phyloP scores from a whole-genome alignment of 2,329 filamentous ascomycete genomes.

The Pseudocercospora fijiensis region DNA sequence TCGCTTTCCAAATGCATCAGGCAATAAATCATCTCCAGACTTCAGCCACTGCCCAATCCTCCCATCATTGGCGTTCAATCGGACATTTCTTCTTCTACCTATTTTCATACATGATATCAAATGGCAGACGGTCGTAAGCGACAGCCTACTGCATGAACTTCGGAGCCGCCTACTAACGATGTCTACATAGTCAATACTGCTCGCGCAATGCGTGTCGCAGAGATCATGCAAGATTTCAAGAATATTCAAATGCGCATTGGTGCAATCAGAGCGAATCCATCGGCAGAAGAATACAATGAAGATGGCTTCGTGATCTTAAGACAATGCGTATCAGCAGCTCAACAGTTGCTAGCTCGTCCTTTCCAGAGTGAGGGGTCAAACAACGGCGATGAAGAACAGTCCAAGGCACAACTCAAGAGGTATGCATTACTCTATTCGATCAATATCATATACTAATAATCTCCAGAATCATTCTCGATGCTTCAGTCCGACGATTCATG shows the following conservation, averaged over 20 bases:
- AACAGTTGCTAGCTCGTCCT: slow-evolving; percentile 54
- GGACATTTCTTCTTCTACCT: slow-evolving; percentile 8
- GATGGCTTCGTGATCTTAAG: slow-evolving; percentile 60
- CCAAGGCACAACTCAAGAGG: slow-evolving; percentile 58
- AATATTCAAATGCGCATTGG: slow-evolving; percentile 59
- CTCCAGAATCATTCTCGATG: slow-evolving; percentile 60
- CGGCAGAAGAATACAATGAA: slow-evolving; percentile 57
- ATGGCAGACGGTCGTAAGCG: slow-evolving; percentile 58
- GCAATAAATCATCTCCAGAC: neutral
- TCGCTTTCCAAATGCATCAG: slow-evolving; percentile 1
- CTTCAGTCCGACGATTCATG: slow-evolving; percentile 59
- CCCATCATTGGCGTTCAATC: slow-evolving; percentile 5
- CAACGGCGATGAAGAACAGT: slow-evolving; percentile 49
- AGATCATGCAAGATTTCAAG: slow-evolving; percentile 65
- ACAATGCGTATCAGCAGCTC: slow-evolving; percentile 56
- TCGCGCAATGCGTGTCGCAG: slow-evolving; percentile 61
- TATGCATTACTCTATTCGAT: slow-evolving; percentile 33
- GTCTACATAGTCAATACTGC: slow-evolving; percentile 62
- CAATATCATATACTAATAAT: neutral
- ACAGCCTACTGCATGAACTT: neutral
- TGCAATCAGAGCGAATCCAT: slow-evolving; percentile 50
- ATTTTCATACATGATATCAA: neutral
- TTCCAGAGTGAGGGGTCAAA: slow-evolving; percentile 40
- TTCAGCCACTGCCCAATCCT: slow-evolving; percentile 5
- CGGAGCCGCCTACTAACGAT: slow-evolving; percentile 2